Evolutionary conservation across 2,329 filamentous ascomycete species (phyloP), one percentile per base, ranked within the genome.

Genomic region (Fusarium phyllophilum): DNA sequence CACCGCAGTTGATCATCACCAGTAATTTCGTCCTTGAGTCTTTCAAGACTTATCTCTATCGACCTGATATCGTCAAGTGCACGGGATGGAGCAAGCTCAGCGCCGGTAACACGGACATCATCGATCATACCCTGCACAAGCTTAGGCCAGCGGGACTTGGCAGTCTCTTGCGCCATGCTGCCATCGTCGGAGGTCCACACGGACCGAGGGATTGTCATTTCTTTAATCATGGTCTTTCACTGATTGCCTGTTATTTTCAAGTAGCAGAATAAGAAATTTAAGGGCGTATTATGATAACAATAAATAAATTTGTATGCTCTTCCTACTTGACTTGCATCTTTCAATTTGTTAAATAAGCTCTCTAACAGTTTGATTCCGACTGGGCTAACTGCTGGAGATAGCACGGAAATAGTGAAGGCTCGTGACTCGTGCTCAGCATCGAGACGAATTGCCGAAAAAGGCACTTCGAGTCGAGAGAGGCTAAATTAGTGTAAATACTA

Each of bases 131-230:
- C 38, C 38, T 65, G 56, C 10, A 65, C 46, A 24, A 65, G 39
- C 26, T 34, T 62, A 18, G 62, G 62, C 62, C 62, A 65, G 12
- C 62, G 56, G 46, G 7, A 41, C 26, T 24, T 52, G 26, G 62
- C 62, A 38, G 62, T 65, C 46, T 65, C 56, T 4, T 46, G 39
- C 5, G 62, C 62, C 62, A 65, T 65, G 5, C n/a, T 65, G 14
- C 62, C 62, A 7, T 7, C 18, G 24, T 62, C 46, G 4, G 62
- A 65, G 7, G 62, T 65, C 62, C 62, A 65, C 6, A 65, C 62
- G 22, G 62, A 62, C 18, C 22, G 42, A 8, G 22, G 13, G 11
- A 18, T 58, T 42, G 26, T 29, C 20, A 26, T 42, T 41, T 48
- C n/a, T 9, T 8, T 12, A 31, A 20, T 5, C 26, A 41, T 34